Evolutionary conservation across 2,329 filamentous ascomycete genomes (phyloP).

Genomic region (Pseudonectria foliicola): DNA sequence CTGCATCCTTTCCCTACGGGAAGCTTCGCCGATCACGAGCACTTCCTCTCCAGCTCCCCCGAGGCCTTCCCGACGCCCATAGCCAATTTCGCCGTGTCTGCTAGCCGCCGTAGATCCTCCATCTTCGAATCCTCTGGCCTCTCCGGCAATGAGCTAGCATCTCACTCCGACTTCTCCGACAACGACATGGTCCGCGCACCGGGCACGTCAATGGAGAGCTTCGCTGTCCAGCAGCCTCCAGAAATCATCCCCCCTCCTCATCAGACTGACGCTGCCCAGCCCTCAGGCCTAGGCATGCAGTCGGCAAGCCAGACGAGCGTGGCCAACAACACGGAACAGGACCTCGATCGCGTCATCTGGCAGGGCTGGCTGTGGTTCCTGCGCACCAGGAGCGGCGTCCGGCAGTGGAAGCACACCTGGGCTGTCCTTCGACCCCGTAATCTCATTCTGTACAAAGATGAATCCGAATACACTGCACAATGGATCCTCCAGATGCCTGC

Average conservation of each 20-base stretch:
- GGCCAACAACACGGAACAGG: conserved; percentile 43
- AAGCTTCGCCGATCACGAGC: conserved; percentile 31
- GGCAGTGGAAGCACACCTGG: conserved; percentile 94
- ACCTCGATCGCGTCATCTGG: conserved; percentile 85
- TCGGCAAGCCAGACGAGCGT: conserved; percentile 60
- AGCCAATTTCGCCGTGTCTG: conserved; percentile 26
- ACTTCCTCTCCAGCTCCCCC: conserved; percentile 51
- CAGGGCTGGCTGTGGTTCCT: conserved; percentile 85
- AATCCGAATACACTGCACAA: conserved; percentile 79
- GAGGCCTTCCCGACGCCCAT: conserved; percentile 39
- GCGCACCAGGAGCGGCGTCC: conserved; percentile 72
- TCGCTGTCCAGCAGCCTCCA: conserved; percentile 33
- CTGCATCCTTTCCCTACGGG: conserved; percentile 12
- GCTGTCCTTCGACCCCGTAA: conserved; percentile 80
- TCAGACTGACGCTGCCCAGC: conserved; percentile 14
- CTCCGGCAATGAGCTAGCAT: conserved; percentile 61
- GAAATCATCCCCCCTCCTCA: conserved; percentile 7
- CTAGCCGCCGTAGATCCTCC: conserved; percentile 50
- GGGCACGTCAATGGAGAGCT: conserved; percentile 46
- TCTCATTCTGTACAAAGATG: conserved; percentile 87
- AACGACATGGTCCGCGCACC: conserved; percentile 43
- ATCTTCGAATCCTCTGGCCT: conserved; percentile 56
- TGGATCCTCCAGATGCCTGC: conserved; percentile 72
- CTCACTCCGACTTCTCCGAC: conserved; percentile 84
- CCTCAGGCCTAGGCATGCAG: conserved; percentile 33